Evolutionary conservation across 495 filamentous ascomycete genomes (phyloP).

Genomic region (Xylaria longipes): DNA sequence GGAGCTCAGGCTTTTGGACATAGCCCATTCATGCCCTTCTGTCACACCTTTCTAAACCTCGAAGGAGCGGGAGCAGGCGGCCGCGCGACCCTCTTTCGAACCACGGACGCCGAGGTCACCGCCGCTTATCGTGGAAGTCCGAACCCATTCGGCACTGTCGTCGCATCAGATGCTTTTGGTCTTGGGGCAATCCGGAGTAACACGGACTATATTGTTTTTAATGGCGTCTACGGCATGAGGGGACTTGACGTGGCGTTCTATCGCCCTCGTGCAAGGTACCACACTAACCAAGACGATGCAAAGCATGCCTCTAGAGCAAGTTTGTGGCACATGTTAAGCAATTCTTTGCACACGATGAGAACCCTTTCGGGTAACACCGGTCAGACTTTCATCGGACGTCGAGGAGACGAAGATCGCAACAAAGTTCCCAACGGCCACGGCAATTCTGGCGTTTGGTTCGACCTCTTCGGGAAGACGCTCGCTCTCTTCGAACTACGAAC

Average conservation of each 20-base stretch:
- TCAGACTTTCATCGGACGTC: slow-evolving; percentile 66
- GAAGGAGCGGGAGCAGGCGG: slow-evolving; percentile 96
- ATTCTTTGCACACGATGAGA: slow-evolving; percentile 73
- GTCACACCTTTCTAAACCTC: slow-evolving; percentile 88
- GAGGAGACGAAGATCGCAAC: slow-evolving; percentile 58
- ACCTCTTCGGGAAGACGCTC: slow-evolving; percentile 83
- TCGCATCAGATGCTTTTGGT: slow-evolving; percentile 83
- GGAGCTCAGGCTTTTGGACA: slow-evolving; percentile 86
- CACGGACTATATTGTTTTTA: slow-evolving; percentile 90
- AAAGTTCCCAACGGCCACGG: slow-evolving; percentile 73
- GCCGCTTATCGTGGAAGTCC: slow-evolving; percentile 71
- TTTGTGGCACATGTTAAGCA: slow-evolving; percentile 93
- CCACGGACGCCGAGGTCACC: slow-evolving; percentile 87
- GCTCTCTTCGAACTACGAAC: slow-evolving; percentile 79
- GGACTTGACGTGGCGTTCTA: slow-evolving; percentile 93
- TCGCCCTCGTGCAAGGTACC: slow-evolving; percentile 84
- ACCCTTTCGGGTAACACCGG: slow-evolving; percentile 73
- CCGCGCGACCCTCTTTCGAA: slow-evolving; percentile 83
- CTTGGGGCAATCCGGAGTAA: slow-evolving; percentile 76
- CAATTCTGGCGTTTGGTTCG: slow-evolving; percentile 87
- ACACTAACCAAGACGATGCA: slow-evolving; percentile 88
- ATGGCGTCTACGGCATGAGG: slow-evolving; percentile 78
- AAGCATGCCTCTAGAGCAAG: slow-evolving; percentile 76
- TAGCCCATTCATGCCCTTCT: slow-evolving; percentile 76
- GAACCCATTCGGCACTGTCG: slow-evolving; percentile 82